Evolutionary conservation across 139 green algal genomes (phyloP).

Genomic region (Chlamydomonas sp.): DNA sequence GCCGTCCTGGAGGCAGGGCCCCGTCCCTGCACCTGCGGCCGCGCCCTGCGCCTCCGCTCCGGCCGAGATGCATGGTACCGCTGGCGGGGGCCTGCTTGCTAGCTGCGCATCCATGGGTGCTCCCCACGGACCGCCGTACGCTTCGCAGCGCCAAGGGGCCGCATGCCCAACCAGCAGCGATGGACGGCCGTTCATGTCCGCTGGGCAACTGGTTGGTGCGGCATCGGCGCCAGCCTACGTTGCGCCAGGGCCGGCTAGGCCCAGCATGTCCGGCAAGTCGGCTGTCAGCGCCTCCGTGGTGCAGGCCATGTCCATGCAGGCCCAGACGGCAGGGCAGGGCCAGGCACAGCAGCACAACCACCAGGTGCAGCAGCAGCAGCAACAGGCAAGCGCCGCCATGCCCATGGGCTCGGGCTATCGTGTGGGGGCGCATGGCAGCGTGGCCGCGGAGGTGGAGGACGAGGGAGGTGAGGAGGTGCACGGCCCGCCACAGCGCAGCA

Average conservation of each 20-base stretch:
- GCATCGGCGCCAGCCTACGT: not conserved
- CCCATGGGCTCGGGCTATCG: not conserved
- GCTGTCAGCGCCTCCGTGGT: not conserved
- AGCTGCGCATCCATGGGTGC: too few relatives aligned
- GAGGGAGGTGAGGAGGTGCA: slow-evolving; percentile 35
- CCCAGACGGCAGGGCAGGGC: not conserved
- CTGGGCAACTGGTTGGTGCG: not conserved
- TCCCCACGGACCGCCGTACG: too few relatives aligned
- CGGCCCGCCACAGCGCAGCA: slow-evolving; percentile 13
- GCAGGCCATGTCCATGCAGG: not conserved
- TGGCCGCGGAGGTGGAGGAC: slow-evolving; percentile 17
- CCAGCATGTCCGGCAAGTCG: slow-evolving; percentile 20
- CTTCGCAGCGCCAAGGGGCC: too few relatives aligned
- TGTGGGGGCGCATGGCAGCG: slow-evolving; percentile 10
- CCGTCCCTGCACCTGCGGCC: too few relatives aligned
- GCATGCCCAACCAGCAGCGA: too few relatives aligned
- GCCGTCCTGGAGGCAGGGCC: too few relatives aligned
- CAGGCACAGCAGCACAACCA: not conserved
- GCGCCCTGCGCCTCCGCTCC: too few relatives aligned
- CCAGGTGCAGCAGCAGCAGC: not conserved
- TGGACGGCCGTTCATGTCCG: too few relatives aligned
- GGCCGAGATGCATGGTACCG: too few relatives aligned
- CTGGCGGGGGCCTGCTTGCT: too few relatives aligned
- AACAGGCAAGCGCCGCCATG: not conserved
- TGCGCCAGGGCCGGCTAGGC: not conserved